Conservation (phyloP, 2,329 filamentous ascomycete species). For the Tricladium varicosporioides region DNA sequence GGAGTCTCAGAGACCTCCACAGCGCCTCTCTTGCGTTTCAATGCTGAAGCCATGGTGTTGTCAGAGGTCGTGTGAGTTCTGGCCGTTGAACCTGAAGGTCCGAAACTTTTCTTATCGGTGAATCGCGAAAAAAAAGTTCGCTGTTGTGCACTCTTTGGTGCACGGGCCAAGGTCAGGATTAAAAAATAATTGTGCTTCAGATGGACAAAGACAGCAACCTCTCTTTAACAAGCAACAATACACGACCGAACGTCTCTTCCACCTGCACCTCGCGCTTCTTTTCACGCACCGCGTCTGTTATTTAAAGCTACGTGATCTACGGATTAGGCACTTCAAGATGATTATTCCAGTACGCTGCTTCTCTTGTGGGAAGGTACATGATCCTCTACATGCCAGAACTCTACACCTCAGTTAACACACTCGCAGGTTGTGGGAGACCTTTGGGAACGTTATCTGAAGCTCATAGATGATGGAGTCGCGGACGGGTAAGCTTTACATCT, state of each 20-base stretch:
- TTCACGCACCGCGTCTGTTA: background rate
- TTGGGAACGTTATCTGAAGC: slow-evolving; percentile 91
- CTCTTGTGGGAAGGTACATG: slow-evolving; percentile 89
- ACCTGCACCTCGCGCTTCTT: background rate
- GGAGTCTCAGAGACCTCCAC: slow-evolving; percentile 29
- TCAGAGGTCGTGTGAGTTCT: slow-evolving; percentile 29
- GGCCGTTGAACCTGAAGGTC: slow-evolving; percentile 10
- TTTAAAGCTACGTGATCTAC: background rate
- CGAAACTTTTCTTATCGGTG: slow-evolving; percentile 20
- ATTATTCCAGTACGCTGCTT: slow-evolving; percentile 99
- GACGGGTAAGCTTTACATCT: slow-evolving; percentile 62
- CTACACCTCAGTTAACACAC: slow-evolving; percentile 14
- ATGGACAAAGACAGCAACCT: too few species aligned
- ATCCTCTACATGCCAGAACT: slow-evolving; percentile 20
- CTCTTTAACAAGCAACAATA: slow-evolving; percentile 6
- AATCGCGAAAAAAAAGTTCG: slow-evolving; percentile 14
- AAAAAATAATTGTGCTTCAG: background rate
- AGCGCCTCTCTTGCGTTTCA: slow-evolving; percentile 37
- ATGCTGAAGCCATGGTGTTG: slow-evolving; percentile 34
- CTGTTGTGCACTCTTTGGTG: background rate
- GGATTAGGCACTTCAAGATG: slow-evolving; percentile 58
- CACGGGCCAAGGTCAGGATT: background rate
- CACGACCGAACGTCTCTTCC: slow-evolving; percentile 4
- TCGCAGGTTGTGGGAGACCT: slow-evolving; percentile 88
- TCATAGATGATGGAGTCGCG: slow-evolving; percentile 74